A percentile compares a stretch with the other conserved stretches of the same genome.
Conservation (phyloP, 805 yeast species). For the Myxozyma monticola region DNA sequence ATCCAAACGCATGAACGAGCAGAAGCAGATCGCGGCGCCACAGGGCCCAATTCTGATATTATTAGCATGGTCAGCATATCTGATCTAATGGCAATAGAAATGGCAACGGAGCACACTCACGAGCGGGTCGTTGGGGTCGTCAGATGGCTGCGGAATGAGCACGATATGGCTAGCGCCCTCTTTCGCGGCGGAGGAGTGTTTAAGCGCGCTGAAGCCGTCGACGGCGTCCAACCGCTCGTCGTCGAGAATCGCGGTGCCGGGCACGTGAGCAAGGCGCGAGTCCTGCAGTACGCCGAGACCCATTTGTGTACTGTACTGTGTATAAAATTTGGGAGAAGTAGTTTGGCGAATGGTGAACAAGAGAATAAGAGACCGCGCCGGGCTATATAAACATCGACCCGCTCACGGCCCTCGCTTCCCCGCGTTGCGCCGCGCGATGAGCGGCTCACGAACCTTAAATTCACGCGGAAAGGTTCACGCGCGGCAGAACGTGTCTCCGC, state of each 20-base stretch:
- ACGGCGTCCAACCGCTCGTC: not conserved
- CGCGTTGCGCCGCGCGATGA: too few relatives aligned
- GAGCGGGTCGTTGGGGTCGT: conserved; percentile 45
- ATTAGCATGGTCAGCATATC: too few relatives aligned
- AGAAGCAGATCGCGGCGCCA: not conserved
- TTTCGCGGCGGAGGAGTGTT: not conserved
- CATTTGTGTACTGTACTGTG: too few relatives aligned
- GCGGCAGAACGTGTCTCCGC: not conserved
- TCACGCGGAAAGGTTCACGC: too few relatives aligned
- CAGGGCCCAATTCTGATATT: conserved; percentile 1
- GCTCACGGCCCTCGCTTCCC: too few relatives aligned
- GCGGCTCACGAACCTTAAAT: too few relatives aligned
- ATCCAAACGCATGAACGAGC: not conserved
- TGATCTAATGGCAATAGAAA: conserved; percentile 33
- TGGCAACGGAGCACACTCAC: conserved; percentile 7
- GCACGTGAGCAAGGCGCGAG: not conserved
- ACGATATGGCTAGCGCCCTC: conserved; percentile 39
- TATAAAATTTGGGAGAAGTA: too few relatives aligned
- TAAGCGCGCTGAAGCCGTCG: not conserved
- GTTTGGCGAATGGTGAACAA: too few relatives aligned
- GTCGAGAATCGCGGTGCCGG: conserved; percentile 1
- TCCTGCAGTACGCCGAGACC: conserved; percentile 4
- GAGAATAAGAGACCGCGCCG: not conserved
- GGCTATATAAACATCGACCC: not conserved
- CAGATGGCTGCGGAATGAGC: conserved; percentile 43